These are phyloP conservation scores for Aspergillus pseudotamarii DNA, from an alignment of 2,329 filamentous ascomycete species.

Conservation along the genomic window DNA sequence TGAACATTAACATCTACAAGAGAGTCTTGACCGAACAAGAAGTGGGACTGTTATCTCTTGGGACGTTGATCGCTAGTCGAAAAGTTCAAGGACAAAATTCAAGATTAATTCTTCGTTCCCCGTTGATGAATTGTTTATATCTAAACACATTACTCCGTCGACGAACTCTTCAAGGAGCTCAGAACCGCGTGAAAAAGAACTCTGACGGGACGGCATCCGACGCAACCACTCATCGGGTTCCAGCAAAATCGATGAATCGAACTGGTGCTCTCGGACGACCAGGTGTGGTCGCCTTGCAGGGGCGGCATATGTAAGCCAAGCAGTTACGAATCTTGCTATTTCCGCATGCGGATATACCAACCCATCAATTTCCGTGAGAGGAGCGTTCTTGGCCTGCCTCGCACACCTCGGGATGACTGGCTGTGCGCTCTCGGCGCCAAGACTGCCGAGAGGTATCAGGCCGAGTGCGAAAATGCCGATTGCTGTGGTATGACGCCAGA, in stretches of 20 bases:
- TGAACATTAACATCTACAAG: no score
- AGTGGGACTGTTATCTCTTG: no score
- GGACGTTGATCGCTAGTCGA: no score
- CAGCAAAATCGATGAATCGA: background rate
- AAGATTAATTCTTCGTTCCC: background rate
- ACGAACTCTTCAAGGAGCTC: background rate
- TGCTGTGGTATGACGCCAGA: background rate
- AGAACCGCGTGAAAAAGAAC: background rate
- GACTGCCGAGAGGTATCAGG: background rate
- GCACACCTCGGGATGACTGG: background rate
- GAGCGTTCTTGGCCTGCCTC: background rate
- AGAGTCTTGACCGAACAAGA: no score
- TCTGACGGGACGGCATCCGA: background rate
- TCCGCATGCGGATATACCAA: background rate
- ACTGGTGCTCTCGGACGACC: background rate
- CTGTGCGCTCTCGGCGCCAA: conserved; percentile 4
- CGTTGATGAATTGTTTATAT: background rate
- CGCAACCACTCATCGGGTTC: background rate
- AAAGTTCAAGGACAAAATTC: background rate
- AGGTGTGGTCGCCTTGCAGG: background rate
- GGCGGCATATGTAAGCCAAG: conserved; percentile 4
- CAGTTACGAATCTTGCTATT: background rate
- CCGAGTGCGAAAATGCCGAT: background rate
- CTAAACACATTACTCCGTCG: background rate
- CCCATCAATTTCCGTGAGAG: background rate